phyloP scores from a whole-genome alignment of 768 basidiomycete genomes.

The Hebeloma cylindrosporum region DNA sequence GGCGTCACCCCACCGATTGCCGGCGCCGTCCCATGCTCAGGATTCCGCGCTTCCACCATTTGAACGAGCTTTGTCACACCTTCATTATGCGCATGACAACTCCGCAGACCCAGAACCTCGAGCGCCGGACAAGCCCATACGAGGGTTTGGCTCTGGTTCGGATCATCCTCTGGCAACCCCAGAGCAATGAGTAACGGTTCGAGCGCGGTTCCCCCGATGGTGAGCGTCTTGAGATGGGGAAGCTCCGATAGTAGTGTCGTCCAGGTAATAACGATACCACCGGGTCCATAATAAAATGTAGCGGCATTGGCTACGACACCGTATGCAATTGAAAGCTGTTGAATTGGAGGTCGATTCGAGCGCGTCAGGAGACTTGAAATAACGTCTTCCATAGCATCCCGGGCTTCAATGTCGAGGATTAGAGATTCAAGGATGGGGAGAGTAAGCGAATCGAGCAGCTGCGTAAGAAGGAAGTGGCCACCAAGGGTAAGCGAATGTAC shows the following conservation, averaged over 20 bases:
- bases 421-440: conserved; percentile 60
- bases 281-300: conserved; percentile 58
- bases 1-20: conserved; percentile 49
- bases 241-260: conserved; percentile 59
- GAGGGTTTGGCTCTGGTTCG: conserved; percentile 20
- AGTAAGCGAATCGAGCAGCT: conserved; percentile 59
- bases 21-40: conserved; percentile 38
- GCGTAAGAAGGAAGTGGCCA: conserved; percentile 64
- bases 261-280: conserved; percentile 65
- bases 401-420: conserved; percentile 67
- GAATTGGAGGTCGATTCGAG: conserved; percentile 56
- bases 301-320: conserved; percentile 30
- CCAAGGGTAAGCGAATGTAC: conserved; percentile 59
- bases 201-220: conserved; percentile 63
- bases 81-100: conserved; percentile 64
- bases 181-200: conserved; percentile 63
- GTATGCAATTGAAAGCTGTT: conserved; percentile 64
- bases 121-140: conserved; percentile 69
- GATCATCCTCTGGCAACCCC: conserved; percentile 60
- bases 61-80: conserved; percentile 67
- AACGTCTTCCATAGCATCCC: conserved; percentile 76
- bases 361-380: conserved; percentile 60
- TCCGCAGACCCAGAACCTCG: conserved; percentile 57
- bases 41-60: conserved; percentile 73
- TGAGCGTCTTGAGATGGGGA: conserved; percentile 54